phyloP scores from a whole-genome alignment of 2,329 filamentous ascomycete genomes.

The Fusarium sp. region DNA sequence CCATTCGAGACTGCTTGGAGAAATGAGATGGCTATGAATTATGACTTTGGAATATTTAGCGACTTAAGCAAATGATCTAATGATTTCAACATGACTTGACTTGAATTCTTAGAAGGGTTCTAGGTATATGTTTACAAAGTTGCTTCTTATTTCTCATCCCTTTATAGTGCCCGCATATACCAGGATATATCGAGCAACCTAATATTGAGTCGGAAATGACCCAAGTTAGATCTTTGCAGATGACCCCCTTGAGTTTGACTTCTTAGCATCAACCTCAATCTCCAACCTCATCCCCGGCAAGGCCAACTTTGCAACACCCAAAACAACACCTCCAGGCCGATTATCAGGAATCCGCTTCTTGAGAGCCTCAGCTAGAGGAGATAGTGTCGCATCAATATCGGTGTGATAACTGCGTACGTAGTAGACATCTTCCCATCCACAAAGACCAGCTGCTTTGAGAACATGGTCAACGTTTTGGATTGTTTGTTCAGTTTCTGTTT shows the following conservation, averaged over 20 bases:
- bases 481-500: slow-evolving; percentile 31
- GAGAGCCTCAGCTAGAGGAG: slow-evolving; percentile 11
- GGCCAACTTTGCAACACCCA: slow-evolving; percentile 29
- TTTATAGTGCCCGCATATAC: no score
- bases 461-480: slow-evolving; percentile 44
- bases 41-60: not conserved
- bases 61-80: not conserved
- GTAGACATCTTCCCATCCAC: slow-evolving; percentile 48
- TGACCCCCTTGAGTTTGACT: not conserved
- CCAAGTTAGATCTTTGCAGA: not conserved
- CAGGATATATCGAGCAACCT: no score
- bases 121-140: not conserved
- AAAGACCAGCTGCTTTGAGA: slow-evolving; percentile 40
- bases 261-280: slow-evolving; percentile 41
- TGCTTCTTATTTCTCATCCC: no score
- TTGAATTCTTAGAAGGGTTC: not conserved
- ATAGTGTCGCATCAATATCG: slow-evolving; percentile 35
- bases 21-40: not conserved
- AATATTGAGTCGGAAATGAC: not conserved
- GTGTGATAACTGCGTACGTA: slow-evolving; percentile 43
- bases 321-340: slow-evolving; percentile 17
- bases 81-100: not conserved
- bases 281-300: slow-evolving; percentile 40
- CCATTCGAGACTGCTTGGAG: not conserved
- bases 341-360: slow-evolving; percentile 31